Evolutionary conservation across 2,329 filamentous ascomycete genomes (phyloP), one percentile per base, ranked within the genome.

Genomic region (Claviceps citrina): DNA sequence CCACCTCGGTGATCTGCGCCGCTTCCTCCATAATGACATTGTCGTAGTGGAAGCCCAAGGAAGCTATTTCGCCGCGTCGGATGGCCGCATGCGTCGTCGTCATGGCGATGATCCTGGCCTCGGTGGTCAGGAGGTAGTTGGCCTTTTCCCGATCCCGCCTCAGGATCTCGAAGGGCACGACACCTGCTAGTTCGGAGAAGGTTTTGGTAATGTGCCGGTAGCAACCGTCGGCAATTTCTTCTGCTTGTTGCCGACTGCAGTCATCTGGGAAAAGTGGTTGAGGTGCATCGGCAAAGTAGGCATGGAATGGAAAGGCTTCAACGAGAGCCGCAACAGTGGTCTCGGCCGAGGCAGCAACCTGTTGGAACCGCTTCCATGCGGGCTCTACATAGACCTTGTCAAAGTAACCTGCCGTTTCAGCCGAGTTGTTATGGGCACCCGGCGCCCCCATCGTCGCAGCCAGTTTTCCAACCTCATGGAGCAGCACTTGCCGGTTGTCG

Each of bases 21-120:
- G 91, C 89, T 68, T 98, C 91, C 64, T 98, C 91, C 83, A 98
- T 95, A 39, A 98, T 72, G 10, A 98, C 82, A 47, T 94, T 98
- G 65, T 96, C 87, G 53, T 98, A 98, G 50, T 85, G 84, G 62
- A 98, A 98, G 13, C 87, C 87, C n/a, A 96, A 71, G 13, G 75
- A 71, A 1, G 85, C 81, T 51, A 98, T 96, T 52, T 96, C 89
- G 46, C 84, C 78, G 46, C 89, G 72, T 45, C 86, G 78, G 72
- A 98, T 98, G 1, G 91, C 91, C 4, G 91, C 93, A 59, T 98
- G 91, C 0, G 93, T 98, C 4, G 87, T 93, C 15, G 91, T 98
- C 93, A 98, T 98, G 43, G 91, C 93, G 47, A 98, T 81, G 46
- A 98, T 91, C 27, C 91, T 80, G n/a, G 93, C 93, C 61, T 96